A percentile compares a stretch with the other conserved stretches of the same genome.
Evolutionary conservation across 768 basidiomycete species (phyloP).

Genomic region (Butyriboletus loyo): DNA sequence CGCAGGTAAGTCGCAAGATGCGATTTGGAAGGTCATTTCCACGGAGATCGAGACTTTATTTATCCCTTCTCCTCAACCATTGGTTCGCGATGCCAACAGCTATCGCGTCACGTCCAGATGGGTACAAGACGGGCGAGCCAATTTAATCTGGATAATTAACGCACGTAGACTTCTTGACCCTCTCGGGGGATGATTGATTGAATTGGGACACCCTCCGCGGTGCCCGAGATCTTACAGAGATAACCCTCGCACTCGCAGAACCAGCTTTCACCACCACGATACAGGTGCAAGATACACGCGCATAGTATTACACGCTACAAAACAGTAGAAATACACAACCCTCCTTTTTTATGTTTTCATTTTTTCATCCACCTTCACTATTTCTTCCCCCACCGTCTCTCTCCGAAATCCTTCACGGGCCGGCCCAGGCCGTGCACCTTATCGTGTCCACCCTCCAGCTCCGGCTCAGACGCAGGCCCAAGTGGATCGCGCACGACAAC

Average conservation of each 20-base stretch:
- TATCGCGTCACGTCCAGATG: neutral
- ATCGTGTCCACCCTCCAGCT: slow-evolving; percentile 2
- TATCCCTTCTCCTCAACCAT: neutral
- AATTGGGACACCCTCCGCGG: slow-evolving; percentile 3
- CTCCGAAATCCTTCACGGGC: slow-evolving; percentile 29
- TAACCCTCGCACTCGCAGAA: neutral
- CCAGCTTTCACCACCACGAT: neutral
- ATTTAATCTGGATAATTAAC: neutral
- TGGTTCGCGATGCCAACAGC: neutral
- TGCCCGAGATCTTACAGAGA: neutral
- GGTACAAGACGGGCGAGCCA: neutral
- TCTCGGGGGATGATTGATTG: too few relatives aligned
- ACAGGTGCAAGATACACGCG: neutral
- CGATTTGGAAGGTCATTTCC: slow-evolving; percentile 2
- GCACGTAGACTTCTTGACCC: too few relatives aligned
- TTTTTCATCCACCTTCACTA: neutral
- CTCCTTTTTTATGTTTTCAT: neutral
- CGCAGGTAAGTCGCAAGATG: neutral
- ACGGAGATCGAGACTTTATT: slow-evolving; percentile 8
- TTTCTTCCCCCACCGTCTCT: slow-evolving; percentile 19
- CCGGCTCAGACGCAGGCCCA: slow-evolving; percentile 24
- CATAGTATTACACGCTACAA: neutral
- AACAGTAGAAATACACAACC: neutral
- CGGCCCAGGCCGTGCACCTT: neutral
- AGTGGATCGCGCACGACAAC: slow-evolving; percentile 32